These are phyloP conservation scores for Alternaria novae-zelandiae DNA, from an alignment of 2,329 filamentous ascomycete species.

Conservation along the genomic window DNA sequence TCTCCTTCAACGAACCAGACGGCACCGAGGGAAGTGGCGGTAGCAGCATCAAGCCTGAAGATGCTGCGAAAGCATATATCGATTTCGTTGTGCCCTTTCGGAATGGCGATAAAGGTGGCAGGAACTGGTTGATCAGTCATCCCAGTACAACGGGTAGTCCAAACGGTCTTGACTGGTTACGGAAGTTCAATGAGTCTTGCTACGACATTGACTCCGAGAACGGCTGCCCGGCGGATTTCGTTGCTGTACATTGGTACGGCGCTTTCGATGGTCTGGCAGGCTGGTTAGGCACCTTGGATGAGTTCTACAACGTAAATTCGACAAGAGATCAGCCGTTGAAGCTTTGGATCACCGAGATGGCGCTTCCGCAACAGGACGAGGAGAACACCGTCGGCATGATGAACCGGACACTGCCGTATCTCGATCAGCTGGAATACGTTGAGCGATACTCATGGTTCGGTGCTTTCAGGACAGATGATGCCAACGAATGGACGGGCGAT, in stretches of 20 bases:
- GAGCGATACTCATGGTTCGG: constrained; percentile 47
- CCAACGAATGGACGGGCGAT: constrained; percentile 47
- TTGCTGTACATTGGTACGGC: constrained; percentile 65
- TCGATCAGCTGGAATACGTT: constrained; percentile 65
- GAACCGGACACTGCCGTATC: constrained; percentile 70
- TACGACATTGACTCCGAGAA: constrained; percentile 42
- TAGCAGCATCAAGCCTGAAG: constrained; percentile 65
- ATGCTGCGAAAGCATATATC: constrained; percentile 74
- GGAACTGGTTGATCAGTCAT: constrained; percentile 68
- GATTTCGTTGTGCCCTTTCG: constrained; percentile 73
- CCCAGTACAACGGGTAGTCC: constrained; percentile 71
- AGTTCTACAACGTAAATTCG: constrained; percentile 57
- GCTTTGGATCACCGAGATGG: constrained; percentile 84
- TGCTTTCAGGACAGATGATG: constrained; percentile 40
- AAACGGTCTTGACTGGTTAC: constrained; percentile 70
- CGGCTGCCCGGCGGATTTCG: constrained; percentile 58
- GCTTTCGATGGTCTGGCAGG: constrained; percentile 71
- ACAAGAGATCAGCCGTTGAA: constrained; percentile 50
- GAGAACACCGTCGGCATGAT: constrained; percentile 69
- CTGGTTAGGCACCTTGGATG: constrained; percentile 67
- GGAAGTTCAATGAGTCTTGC: constrained; percentile 69
- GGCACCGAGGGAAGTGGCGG: constrained; percentile 64
- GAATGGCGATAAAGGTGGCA: constrained; percentile 53
- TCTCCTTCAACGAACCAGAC: constrained; percentile 84
- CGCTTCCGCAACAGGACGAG: constrained; percentile 63